These are phyloP conservation scores for Paramecium octaurelia DNA, from an alignment of 73 alveolate species.

Conservation along the genomic window DNA sequence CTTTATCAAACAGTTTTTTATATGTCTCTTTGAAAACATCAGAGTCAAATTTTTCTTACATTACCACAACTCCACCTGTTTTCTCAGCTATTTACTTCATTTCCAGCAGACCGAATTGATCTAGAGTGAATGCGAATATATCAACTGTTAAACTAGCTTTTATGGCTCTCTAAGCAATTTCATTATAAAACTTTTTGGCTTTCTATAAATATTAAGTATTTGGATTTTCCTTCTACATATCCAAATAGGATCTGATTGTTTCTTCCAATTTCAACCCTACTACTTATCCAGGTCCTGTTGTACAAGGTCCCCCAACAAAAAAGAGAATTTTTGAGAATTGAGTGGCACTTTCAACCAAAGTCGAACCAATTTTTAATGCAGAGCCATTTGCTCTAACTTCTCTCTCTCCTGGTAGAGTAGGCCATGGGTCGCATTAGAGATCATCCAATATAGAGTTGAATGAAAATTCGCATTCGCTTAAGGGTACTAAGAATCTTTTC, in stretches of 20 bases:
- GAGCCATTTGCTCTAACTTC: constrained; percentile 63
- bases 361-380: constrained; percentile 58
- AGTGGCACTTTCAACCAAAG: constrained; percentile 76
- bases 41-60: constrained; percentile 97
- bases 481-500: constrained; percentile 56
- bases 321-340: constrained; percentile 91
- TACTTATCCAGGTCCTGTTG: constrained; percentile 99
- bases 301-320: constrained; percentile 97
- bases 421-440: constrained; percentile 99
- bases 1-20: constrained; percentile 89
- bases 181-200: constrained; percentile 91
- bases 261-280: constrained; percentile 88
- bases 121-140: constrained; percentile 89
- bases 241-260: constrained; percentile 80
- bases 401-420: constrained; percentile 88
- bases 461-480: constrained; percentile 92
- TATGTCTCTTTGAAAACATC: constrained; percentile 95
- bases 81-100: constrained; percentile 94
- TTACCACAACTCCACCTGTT: constrained; percentile 99
- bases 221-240: constrained; percentile 80
- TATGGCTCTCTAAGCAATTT: constrained; percentile 89
- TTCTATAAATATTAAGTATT: constrained; percentile 88
- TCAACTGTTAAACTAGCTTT: constrained; percentile 93
- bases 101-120: constrained; percentile 97
- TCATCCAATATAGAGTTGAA: constrained; percentile 98